Percentiles rank a stretch among this genome's conserved stretches.
Conservation (phyloP, 192 early-diverging fungal genomes). For the Coemansia sp. region DNA sequence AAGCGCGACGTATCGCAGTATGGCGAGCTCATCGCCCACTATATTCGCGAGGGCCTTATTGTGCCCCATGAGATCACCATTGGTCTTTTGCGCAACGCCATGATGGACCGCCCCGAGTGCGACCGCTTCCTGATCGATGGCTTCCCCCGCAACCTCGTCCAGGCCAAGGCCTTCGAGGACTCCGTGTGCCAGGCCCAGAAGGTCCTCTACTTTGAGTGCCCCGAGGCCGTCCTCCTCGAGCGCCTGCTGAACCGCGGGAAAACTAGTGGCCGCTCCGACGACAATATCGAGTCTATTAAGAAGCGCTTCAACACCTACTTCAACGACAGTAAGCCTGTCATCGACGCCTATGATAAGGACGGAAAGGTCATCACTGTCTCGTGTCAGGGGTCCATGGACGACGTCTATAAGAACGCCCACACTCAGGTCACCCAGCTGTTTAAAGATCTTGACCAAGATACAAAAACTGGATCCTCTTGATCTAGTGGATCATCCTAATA, state of each 20-base stretch:
- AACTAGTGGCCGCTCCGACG: conserved; percentile 90
- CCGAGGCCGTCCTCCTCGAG: conserved; percentile 87
- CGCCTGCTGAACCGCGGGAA: conserved; percentile 93
- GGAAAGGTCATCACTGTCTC: conserved; percentile 80
- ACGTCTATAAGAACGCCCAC: conserved; percentile 67
- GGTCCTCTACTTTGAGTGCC: conserved; percentile 93
- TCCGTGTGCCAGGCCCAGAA: conserved; percentile 70
- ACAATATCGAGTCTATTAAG: conserved; percentile 94
- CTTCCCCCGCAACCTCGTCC: conserved; percentile 93
- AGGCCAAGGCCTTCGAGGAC: conserved; percentile 92
- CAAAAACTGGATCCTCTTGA: too few species aligned
- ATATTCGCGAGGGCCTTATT: conserved; percentile 92
- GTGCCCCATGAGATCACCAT: conserved; percentile 97
- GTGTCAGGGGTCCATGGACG: conserved; percentile 63
- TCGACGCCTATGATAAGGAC: conserved; percentile 73
- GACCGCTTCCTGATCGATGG: conserved; percentile 93
- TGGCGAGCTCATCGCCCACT: conserved; percentile 88
- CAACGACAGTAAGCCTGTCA: conserved; percentile 90
- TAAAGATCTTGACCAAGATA: conserved; percentile 12
- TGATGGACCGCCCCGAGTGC: conserved; percentile 66
- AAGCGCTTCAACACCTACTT: conserved; percentile 90
- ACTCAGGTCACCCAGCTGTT: conserved; percentile 49
- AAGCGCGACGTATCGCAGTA: conserved; percentile 76
- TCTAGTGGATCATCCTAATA: too few species aligned
- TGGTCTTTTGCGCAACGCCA: conserved; percentile 84